phyloP scores from a whole-genome alignment of 1,284 basidiomycete species.

The Trichosporon inkin region DNA sequence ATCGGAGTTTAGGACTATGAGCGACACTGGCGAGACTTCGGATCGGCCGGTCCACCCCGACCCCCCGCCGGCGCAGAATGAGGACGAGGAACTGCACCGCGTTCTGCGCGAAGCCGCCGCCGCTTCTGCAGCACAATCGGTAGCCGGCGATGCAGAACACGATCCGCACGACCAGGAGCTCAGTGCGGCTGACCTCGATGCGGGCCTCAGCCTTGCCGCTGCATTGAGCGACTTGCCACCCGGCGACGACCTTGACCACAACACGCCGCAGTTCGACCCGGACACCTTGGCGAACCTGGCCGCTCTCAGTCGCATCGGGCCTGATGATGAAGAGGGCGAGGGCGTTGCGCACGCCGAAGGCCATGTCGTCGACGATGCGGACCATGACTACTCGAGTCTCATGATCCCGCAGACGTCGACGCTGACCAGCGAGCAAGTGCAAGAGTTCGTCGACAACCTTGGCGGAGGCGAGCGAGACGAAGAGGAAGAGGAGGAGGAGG shows the following conservation, averaged over 20 bases:
- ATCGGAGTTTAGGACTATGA: slow-evolving; percentile 36
- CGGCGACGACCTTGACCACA: slow-evolving; percentile 12
- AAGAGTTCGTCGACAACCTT: slow-evolving; percentile 34
- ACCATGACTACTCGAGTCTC: slow-evolving; percentile 20
- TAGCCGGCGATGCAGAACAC: neutral
- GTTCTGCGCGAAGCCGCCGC: slow-evolving; percentile 3
- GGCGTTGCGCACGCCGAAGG: slow-evolving; percentile 18
- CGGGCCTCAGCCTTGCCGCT: slow-evolving; percentile 15
- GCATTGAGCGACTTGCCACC: slow-evolving; percentile 18
- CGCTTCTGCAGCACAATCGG: neutral
- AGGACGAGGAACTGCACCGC: slow-evolving; percentile 4
- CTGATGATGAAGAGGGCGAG: slow-evolving; percentile 16
- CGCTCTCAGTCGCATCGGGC: slow-evolving; percentile 34
- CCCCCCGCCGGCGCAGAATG: neutral
- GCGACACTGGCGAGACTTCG: slow-evolving; percentile 31
- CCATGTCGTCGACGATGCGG: slow-evolving; percentile 10
- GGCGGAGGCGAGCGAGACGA: slow-evolving; percentile 12
- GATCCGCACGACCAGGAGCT: slow-evolving; percentile 1
- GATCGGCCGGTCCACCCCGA: slow-evolving; percentile 30
- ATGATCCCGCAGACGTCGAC: slow-evolving; percentile 15
- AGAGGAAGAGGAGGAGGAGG: slow-evolving; percentile 15
- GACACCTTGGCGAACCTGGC: slow-evolving; percentile 45
- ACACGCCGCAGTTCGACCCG: slow-evolving; percentile 31
- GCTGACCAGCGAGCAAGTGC: slow-evolving; percentile 36
- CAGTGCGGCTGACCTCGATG: slow-evolving; percentile 8